Evolutionary conservation across 768 basidiomycete species (phyloP).

Genomic region (Suillus luteus): DNA sequence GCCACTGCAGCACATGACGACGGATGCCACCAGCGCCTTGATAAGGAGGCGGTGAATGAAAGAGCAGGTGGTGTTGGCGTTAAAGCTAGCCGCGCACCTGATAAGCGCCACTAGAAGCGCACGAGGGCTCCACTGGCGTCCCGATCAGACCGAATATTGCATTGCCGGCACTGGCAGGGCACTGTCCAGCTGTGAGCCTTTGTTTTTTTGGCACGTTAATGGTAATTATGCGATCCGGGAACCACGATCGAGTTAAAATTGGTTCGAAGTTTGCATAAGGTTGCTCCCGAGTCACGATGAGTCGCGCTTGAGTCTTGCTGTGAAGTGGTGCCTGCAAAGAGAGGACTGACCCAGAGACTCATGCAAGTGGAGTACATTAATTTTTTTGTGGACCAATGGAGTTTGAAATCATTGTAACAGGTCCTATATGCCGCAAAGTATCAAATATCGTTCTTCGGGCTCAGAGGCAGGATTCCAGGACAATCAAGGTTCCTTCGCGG

Average conservation of each 20-base stretch:
- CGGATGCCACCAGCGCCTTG: neutral
- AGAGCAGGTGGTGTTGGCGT: neutral
- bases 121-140: neutral
- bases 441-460: conserved; percentile 59
- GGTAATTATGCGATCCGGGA: too few species aligned
- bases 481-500: conserved; percentile 57
- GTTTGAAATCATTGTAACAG: conserved; percentile 70
- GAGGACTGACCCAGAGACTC: conserved; percentile 67
- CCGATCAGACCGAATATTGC: neutral
- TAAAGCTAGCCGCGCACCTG: neutral
- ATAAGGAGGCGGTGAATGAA: neutral
- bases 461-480: conserved; percentile 67
- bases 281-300: too few species aligned
- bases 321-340: conserved; percentile 77
- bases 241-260: too few species aligned
- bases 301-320: conserved; percentile 45
- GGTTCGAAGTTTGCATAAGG: too few species aligned
- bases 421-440: conserved; percentile 73
- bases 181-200: too few species aligned
- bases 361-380: conserved; percentile 53
- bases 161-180: too few species aligned
- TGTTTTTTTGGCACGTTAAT: conserved; percentile 28
- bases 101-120: neutral
- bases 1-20: neutral
- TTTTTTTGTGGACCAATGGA: conserved; percentile 50